Conservation (phyloP, 176 grass and related monocot genomes). For the Juncus inflexus region DNA sequence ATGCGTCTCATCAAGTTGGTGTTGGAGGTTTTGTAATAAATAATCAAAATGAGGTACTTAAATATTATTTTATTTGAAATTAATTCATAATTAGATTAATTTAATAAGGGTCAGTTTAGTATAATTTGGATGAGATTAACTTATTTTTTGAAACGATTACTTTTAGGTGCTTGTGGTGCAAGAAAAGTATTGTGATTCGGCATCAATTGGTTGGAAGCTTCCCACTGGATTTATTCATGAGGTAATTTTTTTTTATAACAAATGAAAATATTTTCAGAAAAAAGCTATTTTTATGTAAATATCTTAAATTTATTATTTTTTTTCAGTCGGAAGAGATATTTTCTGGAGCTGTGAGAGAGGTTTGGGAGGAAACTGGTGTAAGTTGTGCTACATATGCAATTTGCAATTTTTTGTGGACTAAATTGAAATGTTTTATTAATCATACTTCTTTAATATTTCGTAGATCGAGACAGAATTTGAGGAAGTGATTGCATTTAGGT, state of each 20-base stretch:
- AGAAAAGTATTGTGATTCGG: slow-evolving; percentile 58
- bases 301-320: slow-evolving; percentile 14
- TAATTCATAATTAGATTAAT: background rate
- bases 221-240: slow-evolving; percentile 92
- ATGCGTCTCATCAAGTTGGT: slow-evolving; percentile 95
- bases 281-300: background rate
- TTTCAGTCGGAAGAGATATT: slow-evolving; percentile 83
- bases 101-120: slow-evolving; percentile 9
- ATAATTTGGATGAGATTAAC: background rate
- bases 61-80: background rate
- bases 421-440: slow-evolving; percentile 19
- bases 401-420: background rate
- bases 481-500: slow-evolving; percentile 91
- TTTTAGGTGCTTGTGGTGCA: slow-evolving; percentile 82
- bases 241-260: slow-evolving; percentile 31
- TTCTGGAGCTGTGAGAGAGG: slow-evolving; percentile 75
- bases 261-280: background rate
- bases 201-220: slow-evolving; percentile 61
- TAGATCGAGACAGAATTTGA: slow-evolving; percentile 87
- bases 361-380: slow-evolving; percentile 97
- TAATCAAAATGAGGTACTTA: slow-evolving; percentile 70
- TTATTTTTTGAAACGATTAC: slow-evolving; percentile 1
- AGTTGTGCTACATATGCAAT: slow-evolving; percentile 1
- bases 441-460: slow-evolving; percentile 16
- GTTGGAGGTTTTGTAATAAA: slow-evolving; percentile 90